Percentiles rank a stretch among this genome's conserved stretches.
These are phyloP conservation scores for Kwoniella europaea DNA, from an alignment of 768 basidiomycete genomes.

Conservation along the genomic window DNA sequence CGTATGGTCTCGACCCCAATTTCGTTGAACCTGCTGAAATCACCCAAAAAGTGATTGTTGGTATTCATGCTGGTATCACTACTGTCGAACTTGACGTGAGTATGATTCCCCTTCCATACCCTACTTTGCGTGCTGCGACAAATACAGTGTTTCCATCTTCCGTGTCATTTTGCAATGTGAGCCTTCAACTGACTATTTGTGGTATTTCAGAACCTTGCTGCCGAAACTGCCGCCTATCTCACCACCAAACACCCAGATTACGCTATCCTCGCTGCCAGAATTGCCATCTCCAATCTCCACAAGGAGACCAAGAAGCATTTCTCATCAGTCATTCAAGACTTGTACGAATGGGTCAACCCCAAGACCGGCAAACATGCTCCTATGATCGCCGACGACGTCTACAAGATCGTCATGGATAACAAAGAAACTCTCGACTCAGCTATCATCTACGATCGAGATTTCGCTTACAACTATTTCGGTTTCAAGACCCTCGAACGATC, in stretches of 20 bases:
- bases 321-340: slow-evolving; percentile 85
- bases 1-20: slow-evolving; percentile 91
- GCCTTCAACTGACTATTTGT: not conserved
- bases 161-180: not conserved
- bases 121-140: not conserved
- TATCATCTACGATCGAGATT: slow-evolving; percentile 97
- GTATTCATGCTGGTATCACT: slow-evolving; percentile 60
- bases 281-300: slow-evolving; percentile 97
- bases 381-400: slow-evolving; percentile 89
- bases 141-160: not conserved
- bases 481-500: slow-evolving; percentile 99
- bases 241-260: slow-evolving; percentile 98
- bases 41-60: slow-evolving; percentile 62
- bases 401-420: slow-evolving; percentile 78
- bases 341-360: slow-evolving; percentile 94
- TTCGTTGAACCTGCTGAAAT: slow-evolving; percentile 90
- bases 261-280: slow-evolving; percentile 95
- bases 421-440: slow-evolving; percentile 84
- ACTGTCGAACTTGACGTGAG: slow-evolving; percentile 95
- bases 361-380: slow-evolving; percentile 85
- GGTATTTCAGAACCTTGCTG: slow-evolving; percentile 79
- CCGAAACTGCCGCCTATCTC: slow-evolving; percentile 95
- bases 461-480: slow-evolving; percentile 97
- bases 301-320: slow-evolving; percentile 99
- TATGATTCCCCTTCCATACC: slow-evolving; percentile 19